Evolutionary conservation across 805 yeast species (phyloP).

Genomic region (Hermanozyma aechmeae): DNA sequence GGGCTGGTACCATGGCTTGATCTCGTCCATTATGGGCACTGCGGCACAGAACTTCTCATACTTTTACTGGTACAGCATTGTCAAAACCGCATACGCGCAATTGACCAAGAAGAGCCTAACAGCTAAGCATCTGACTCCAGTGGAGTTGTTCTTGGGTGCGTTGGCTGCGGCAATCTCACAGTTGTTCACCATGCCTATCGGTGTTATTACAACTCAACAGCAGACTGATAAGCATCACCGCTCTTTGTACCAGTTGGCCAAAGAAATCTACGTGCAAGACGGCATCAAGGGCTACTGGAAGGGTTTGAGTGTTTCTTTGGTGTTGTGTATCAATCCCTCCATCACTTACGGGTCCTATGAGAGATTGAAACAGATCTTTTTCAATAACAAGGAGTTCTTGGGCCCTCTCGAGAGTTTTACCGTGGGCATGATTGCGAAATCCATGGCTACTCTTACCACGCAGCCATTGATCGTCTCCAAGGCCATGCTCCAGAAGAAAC

Average conservation of each 20-base stretch:
- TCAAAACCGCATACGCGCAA: constrained; percentile 46
- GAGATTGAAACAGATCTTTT: constrained; percentile 47
- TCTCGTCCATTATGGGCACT: constrained; percentile 57
- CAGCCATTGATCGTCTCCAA: constrained; percentile 83
- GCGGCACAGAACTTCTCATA: constrained; percentile 76
- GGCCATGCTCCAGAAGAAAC: constrained; percentile 61
- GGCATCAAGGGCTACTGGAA: constrained; percentile 73
- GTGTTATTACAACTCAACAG: constrained; percentile 56
- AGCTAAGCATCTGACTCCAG: constrained; percentile 42
- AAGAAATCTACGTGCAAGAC: constrained; percentile 49
- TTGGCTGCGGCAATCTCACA: constrained; percentile 78
- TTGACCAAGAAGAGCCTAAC: constrained; percentile 24
- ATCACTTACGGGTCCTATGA: constrained; percentile 80
- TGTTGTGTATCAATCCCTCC: constrained; percentile 74
- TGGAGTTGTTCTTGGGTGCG: constrained; percentile 68
- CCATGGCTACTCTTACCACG: constrained; percentile 69
- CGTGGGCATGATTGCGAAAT: constrained; percentile 73
- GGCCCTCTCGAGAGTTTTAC: constrained; percentile 58
- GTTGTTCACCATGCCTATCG: constrained; percentile 71
- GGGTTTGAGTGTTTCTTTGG: constrained; percentile 72
- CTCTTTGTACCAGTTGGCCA: constrained; percentile 20
- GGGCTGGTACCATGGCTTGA: constrained; percentile 68
- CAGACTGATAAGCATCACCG: constrained; percentile 42
- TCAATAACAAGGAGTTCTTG: constrained; percentile 32
- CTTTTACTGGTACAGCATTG: constrained; percentile 79